Evolutionary conservation across 371 early-diverging fungal species (phyloP), one percentile per base, ranked within the genome.

Genomic region (Phascolomyces articulosus): DNA sequence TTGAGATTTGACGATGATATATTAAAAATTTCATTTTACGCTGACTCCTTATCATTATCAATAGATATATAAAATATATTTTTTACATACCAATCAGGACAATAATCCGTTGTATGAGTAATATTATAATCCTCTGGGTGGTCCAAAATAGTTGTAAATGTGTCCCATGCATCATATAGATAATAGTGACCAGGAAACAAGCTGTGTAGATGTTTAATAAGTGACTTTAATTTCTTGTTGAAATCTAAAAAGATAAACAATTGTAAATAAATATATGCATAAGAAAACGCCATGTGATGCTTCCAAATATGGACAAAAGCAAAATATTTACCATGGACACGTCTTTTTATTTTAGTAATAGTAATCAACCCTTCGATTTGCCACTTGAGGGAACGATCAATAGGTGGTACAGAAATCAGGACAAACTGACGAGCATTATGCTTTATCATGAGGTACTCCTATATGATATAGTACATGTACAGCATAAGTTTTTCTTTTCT

Each of bases 401-500:
- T 66, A 18, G 79, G 79, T 24, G 79, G 79, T 7, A 79, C 70
- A 34, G 65, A 76, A 18, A 79, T 62, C 11, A 79, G 51, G 56
- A 75, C 65, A 57, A 75, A 73, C 15, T 78, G 69, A 0, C 54
- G 51, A 40, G 70, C 72, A 44, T 63, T 64, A 58, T 67, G 40
- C 16, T 64, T n/a, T 24, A 63, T 55, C 40, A 75, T 59, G 31
- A 67, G 28, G 21, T 71, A 58, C 70, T 74, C 40, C 24, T 40
- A 48, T 20, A 40, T 11, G 21, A 40, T n/a, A n/a, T n/a, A n/a
- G n/a, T n/a, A n/a, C n/a, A n/a, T n/a, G n/a, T n/a, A n/a, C n/a
- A n/a, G n/a, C n/a, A n/a, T n/a, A n/a, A n/a, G n/a, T n/a, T n/a
- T n/a, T n/a, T n/a, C n/a, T n/a, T n/a, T n/a, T n/a, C n/a, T n/a